These are phyloP conservation scores for Pyrus bretschneideri DNA, from an alignment of 306 rosid genomes.

Conservation along the genomic window DNA sequence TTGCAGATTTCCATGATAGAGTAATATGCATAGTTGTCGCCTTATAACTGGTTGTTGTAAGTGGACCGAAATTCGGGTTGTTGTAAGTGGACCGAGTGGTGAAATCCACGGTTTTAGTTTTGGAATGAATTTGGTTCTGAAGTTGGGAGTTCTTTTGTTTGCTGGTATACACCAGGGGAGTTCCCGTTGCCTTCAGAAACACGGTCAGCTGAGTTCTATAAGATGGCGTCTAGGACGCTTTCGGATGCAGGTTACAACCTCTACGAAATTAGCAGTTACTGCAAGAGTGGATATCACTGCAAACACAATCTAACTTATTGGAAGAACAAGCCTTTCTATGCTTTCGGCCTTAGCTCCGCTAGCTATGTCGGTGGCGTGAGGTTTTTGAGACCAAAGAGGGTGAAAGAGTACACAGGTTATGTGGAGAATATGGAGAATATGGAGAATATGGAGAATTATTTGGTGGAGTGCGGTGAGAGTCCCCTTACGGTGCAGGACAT, in stretches of 20 bases:
- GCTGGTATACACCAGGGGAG: too few relatives aligned
- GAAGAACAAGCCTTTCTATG: constrained; percentile 85
- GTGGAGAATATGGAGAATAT: constrained; percentile 73
- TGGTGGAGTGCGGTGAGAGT: constrained; percentile 30
- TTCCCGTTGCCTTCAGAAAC: too few relatives aligned
- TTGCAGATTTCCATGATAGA: neutral
- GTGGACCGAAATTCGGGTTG: constrained; percentile 48
- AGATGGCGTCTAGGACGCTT: constrained; percentile 71
- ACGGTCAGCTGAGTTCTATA: constrained; percentile 58
- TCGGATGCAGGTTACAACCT: constrained; percentile 53
- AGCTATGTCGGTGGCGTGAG: constrained; percentile 70
- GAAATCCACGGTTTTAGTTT: too few relatives aligned
- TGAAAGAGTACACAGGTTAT: constrained; percentile 53
- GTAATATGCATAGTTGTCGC: neutral
- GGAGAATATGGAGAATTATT: constrained; percentile 60
- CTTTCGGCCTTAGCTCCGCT: constrained; percentile 84
- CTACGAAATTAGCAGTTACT: constrained; percentile 92
- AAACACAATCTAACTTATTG: constrained; percentile 81
- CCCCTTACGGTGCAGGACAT: constrained; percentile 39
- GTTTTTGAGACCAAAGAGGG: constrained; percentile 70
- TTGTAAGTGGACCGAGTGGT: constrained; percentile 24
- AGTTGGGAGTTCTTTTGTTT: too few relatives aligned
- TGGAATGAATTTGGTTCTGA: too few relatives aligned
- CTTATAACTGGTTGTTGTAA: constrained; percentile 19
- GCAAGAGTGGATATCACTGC: constrained; percentile 74